Percentiles rank a stretch among this genome's conserved stretches.
These are phyloP conservation scores for Flaveria sonorensis DNA, from an alignment of 129 eudicot genomes.

Conservation along the genomic window DNA sequence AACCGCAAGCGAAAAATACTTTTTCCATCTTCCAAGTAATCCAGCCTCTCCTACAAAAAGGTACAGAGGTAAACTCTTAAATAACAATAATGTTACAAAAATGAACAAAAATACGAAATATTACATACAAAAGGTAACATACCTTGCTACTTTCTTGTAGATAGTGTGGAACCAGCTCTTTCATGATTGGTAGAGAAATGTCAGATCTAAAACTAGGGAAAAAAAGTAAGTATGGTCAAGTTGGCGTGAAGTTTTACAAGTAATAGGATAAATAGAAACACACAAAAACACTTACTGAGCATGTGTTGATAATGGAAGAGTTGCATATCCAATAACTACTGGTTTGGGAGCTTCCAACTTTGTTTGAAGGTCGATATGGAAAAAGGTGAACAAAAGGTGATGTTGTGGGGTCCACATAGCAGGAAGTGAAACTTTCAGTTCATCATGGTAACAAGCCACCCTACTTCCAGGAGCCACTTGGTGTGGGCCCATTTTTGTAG, in stretches of 20 bases:
- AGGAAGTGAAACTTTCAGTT: constrained; percentile 92
- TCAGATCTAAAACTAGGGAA: constrained; percentile 77
- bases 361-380: constrained; percentile 94
- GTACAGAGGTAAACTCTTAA: background rate
- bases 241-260: constrained; percentile 4
- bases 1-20: constrained; percentile 78
- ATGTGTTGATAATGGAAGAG: constrained; percentile 86
- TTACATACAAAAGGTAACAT: constrained; percentile 16
- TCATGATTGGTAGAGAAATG: constrained; percentile 84
- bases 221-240: constrained; percentile 8
- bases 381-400: constrained; percentile 93
- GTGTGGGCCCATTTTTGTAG: constrained; percentile 85
- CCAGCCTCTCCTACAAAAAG: constrained; percentile 74
- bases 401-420: constrained; percentile 89
- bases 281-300: constrained; percentile 65
- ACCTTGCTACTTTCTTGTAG: constrained; percentile 94
- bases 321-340: constrained; percentile 90
- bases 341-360: constrained; percentile 98
- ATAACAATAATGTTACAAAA: constrained; percentile 10
- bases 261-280: background rate
- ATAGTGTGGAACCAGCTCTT: constrained; percentile 92
- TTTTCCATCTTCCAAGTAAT: constrained; percentile 92
- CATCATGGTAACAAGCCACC: constrained; percentile 95
- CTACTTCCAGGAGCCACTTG: constrained; percentile 96
- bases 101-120: background rate